phyloP scores from a whole-genome alignment of 31 red algal genomes.

The Asparagopsis taxiformis region DNA sequence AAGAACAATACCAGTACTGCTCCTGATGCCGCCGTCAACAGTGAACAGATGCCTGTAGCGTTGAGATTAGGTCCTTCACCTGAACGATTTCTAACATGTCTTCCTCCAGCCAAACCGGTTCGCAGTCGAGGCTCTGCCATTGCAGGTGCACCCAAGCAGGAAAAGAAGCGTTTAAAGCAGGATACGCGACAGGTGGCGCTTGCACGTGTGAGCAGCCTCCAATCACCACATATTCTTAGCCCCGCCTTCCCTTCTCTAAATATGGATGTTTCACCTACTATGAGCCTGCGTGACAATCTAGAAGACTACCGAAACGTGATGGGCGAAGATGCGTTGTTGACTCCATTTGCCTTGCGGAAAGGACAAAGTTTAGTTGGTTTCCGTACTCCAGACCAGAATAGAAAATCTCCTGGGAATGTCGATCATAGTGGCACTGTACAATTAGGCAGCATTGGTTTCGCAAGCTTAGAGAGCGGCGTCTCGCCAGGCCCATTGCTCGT shows the following conservation, averaged over 20 bases:
- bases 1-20: background rate
- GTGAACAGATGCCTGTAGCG: background rate
- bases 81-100: no score
- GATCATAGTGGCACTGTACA: no score
- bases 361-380: background rate
- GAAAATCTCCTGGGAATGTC: no score
- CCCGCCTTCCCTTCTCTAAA: slow-evolving; percentile 3
- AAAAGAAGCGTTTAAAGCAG: slow-evolving; percentile 14
- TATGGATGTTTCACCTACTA: slow-evolving; percentile 1
- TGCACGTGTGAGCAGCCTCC: no score
- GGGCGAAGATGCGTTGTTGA: background rate
- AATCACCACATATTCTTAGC: background rate
- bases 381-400: no score
- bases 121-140: no score
- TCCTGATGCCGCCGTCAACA: background rate
- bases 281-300: background rate
- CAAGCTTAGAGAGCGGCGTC: no score
- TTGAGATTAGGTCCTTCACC: background rate
- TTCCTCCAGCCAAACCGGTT: no score
- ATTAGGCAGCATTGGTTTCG: no score
- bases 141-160: no score
- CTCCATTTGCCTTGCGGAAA: slow-evolving; percentile 5
- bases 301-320: slow-evolving; percentile 9
- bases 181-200: background rate
- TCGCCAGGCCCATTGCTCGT: no score